Evolutionary conservation across 805 yeast species (phyloP).

Genomic region (Pichia pseudocactophila): DNA sequence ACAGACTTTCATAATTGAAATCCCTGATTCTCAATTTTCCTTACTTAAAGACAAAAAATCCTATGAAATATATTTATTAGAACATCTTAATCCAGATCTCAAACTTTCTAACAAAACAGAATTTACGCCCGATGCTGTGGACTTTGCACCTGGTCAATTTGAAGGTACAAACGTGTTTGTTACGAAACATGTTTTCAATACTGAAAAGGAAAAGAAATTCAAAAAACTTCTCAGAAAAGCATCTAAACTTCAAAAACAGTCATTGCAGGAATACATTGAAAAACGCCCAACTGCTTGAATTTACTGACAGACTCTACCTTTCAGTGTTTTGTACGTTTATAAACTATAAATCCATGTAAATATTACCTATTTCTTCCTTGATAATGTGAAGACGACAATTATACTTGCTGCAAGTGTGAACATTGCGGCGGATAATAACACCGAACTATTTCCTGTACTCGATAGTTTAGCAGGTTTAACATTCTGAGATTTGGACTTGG

Average conservation of each 20-base stretch:
- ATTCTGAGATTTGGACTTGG: conserved; percentile 29
- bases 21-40: conserved; percentile 44
- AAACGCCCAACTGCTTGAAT: background rate
- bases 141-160: conserved; percentile 47
- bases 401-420: conserved; percentile 52
- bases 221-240: conserved; percentile 36
- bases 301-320: no score
- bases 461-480: no score
- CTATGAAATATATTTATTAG: conserved; percentile 31
- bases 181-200: conserved; percentile 40
- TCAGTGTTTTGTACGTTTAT: background rate
- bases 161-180: conserved; percentile 49
- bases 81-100: conserved; percentile 28
- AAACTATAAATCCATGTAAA: background rate
- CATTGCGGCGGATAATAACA: conserved; percentile 54
- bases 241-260: conserved; percentile 18
- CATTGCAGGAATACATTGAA: conserved; percentile 11
- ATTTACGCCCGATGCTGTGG: conserved; percentile 63
- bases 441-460: no score
- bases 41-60: conserved; percentile 31
- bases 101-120: conserved; percentile 45
- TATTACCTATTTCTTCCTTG: background rate
- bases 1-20: conserved; percentile 37
- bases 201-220: conserved; percentile 37
- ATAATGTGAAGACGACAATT: conserved; percentile 40